A percentile compares a stretch with the other conserved stretches of the same genome.
Evolutionary conservation across 2,329 filamentous ascomycete species (phyloP).

Genomic region (Aspergillus versicolor): DNA sequence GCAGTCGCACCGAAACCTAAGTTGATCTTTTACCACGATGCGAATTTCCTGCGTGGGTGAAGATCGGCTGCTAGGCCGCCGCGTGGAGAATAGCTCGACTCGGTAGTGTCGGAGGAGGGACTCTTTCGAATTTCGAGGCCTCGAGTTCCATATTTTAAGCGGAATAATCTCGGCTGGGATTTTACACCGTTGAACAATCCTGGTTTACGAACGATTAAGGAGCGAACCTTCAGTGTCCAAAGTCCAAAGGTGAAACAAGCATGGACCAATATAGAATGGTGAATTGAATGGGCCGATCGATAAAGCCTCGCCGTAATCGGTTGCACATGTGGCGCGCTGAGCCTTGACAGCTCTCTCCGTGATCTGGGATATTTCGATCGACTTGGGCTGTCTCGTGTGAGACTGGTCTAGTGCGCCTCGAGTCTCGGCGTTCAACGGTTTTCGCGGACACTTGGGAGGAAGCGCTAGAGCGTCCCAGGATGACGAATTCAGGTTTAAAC

Average conservation of each 20-base stretch:
- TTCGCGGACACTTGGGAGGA: neutral
- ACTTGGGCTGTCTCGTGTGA: neutral
- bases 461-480: neutral
- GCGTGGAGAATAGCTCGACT: neutral
- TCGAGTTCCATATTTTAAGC: neutral
- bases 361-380: neutral
- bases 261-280: neutral
- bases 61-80: neutral
- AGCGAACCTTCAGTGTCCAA: neutral
- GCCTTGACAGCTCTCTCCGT: neutral
- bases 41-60: neutral
- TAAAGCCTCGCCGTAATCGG: neutral
- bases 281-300: neutral
- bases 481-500: neutral
- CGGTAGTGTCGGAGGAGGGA: neutral
- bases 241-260: neutral
- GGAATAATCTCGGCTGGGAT: neutral
- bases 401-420: neutral
- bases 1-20: neutral
- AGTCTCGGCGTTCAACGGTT: slow-evolving; percentile 3
- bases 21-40: neutral
- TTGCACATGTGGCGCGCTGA: neutral
- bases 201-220: neutral
- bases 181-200: neutral
- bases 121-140: neutral